Conservation (phyloP, 2,329 filamentous ascomycete genomes). For the Arthrinium puccinioides region DNA sequence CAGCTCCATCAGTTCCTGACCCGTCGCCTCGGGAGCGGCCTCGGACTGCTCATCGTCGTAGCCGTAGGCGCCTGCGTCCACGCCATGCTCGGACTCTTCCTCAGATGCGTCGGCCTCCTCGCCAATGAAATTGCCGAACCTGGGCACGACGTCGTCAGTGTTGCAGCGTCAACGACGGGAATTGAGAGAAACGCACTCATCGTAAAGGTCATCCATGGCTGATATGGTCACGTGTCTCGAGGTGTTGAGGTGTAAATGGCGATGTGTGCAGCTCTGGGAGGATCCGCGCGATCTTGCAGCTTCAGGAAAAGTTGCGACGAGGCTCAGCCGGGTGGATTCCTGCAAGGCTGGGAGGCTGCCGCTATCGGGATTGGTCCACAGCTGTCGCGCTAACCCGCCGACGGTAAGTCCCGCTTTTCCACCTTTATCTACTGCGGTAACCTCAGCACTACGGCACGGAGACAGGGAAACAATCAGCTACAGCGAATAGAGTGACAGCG, state of each 20-base stretch:
- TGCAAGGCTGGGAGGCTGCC: too few species aligned
- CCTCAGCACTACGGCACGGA: too few species aligned
- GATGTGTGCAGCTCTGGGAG: too few species aligned
- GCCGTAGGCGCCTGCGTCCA: constrained; percentile 68
- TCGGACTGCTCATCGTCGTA: constrained; percentile 71
- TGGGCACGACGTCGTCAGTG: constrained; percentile 27
- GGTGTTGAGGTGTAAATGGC: constrained; percentile 14
- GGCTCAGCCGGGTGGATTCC: too few species aligned
- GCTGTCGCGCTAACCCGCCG: too few species aligned
- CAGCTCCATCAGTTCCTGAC: constrained; percentile 88
- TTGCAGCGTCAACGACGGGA: not conserved
- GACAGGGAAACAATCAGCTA: too few species aligned
- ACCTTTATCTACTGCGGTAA: too few species aligned
- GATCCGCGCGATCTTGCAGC: constrained; percentile 1
- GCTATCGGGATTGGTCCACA: too few species aligned
- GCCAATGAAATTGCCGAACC: constrained; percentile 97
- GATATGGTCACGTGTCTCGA: constrained; percentile 4
- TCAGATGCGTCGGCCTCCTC: constrained; percentile 81
- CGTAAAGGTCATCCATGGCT: constrained; percentile 89
- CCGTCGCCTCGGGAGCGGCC: constrained; percentile 54
- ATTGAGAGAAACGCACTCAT: constrained; percentile 57
- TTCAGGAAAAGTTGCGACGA: constrained; percentile 2
- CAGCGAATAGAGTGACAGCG: too few species aligned
- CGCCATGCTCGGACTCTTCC: constrained; percentile 72
- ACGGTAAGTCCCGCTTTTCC: too few species aligned